Evolutionary conservation across 208 protist genomes (phyloP).

Genomic region (Leishmania tarentolae): DNA sequence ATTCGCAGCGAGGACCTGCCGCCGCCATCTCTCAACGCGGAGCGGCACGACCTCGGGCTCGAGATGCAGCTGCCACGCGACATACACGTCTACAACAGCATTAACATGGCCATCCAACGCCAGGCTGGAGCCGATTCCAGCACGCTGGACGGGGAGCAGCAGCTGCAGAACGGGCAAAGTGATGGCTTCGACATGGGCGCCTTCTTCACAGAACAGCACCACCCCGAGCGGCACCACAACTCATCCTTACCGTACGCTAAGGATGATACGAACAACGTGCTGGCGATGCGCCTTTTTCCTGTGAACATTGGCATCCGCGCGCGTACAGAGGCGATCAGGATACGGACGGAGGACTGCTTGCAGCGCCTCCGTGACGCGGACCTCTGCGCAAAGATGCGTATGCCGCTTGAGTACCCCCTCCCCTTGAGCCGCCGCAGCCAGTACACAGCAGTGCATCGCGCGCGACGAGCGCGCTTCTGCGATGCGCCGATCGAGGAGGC

Average conservation of each 20-base stretch:
- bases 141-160: slow-evolving; percentile 5
- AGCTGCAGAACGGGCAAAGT: not conserved
- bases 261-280: slow-evolving; percentile 62
- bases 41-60: slow-evolving; percentile 62
- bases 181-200: slow-evolving; percentile 44
- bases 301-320: slow-evolving; percentile 60
- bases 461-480: not conserved
- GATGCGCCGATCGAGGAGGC: not conserved
- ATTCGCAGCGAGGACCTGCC: slow-evolving; percentile 70
- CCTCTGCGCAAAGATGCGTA: slow-evolving; percentile 40
- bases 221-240: slow-evolving; percentile 65
- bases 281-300: slow-evolving; percentile 68
- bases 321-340: slow-evolving; percentile 51
- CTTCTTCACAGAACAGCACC: slow-evolving; percentile 41
- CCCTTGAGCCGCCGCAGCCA: slow-evolving; percentile 29
- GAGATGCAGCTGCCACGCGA: slow-evolving; percentile 67
- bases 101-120: slow-evolving; percentile 37
- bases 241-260: slow-evolving; percentile 52
- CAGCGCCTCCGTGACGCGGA: slow-evolving; percentile 53
- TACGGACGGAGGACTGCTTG: slow-evolving; percentile 67
- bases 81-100: slow-evolving; percentile 31
- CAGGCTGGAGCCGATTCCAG: slow-evolving; percentile 26
- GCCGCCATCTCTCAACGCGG: slow-evolving; percentile 43
- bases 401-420: slow-evolving; percentile 54
- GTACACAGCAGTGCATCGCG: slow-evolving; percentile 2